Conservation (phyloP, 768 basidiomycete species). For the Postia placenta region DNA sequence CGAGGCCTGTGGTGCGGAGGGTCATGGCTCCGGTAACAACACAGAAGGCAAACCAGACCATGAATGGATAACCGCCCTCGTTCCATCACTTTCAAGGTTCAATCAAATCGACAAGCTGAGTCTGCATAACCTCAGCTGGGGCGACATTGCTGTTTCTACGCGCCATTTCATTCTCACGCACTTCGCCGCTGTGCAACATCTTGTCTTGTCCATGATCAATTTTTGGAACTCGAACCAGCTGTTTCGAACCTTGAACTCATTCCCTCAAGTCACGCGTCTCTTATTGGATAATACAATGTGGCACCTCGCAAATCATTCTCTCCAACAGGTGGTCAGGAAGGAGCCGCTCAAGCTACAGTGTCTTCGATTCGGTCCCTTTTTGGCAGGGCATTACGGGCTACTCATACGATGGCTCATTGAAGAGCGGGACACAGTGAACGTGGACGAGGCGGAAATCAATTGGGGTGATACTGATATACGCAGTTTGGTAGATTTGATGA, state of each 20-base stretch:
- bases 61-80: neutral
- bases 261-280: conserved; percentile 2
- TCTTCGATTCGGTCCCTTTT: neutral
- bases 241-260: conserved; percentile 8
- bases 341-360: neutral
- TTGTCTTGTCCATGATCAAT: conserved; percentile 2
- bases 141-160: neutral
- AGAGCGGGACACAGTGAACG: neutral
- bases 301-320: conserved; percentile 1
- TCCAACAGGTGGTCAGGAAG: neutral
- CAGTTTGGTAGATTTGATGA: neutral
- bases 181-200: neutral
- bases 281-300: neutral
- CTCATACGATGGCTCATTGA: neutral
- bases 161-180: conserved; percentile 1
- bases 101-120: conserved; percentile 1
- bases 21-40: neutral
- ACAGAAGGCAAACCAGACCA: neutral
- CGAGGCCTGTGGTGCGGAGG: neutral
- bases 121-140: conserved; percentile 9
- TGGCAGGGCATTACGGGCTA: neutral
- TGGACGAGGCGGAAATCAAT: neutral
- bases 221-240: conserved; percentile 13
- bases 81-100: neutral
- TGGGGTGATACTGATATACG: neutral